Conservation (phyloP, 345 rosid genomes). For the Citrus australasica region DNA sequence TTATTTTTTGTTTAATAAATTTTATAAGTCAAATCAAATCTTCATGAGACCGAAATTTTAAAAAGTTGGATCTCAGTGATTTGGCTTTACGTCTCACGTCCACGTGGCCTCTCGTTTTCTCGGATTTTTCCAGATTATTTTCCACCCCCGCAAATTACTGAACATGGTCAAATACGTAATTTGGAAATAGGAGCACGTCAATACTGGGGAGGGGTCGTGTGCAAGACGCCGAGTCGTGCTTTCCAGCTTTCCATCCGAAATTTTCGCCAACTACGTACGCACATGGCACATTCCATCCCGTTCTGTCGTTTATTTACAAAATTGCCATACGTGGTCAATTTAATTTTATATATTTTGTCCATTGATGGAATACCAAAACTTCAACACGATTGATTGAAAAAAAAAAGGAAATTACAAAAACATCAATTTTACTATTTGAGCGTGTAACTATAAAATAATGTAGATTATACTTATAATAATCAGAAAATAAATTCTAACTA, state of each 20-base stretch:
- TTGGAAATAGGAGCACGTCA: background rate
- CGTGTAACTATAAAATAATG: background rate
- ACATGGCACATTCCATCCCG: background rate
- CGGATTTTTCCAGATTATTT: background rate
- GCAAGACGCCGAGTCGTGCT: background rate
- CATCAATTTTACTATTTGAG: too few species aligned
- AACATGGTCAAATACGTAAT: background rate
- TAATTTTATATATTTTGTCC: background rate
- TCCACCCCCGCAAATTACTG: background rate
- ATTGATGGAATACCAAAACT: background rate
- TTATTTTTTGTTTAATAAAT: too few species aligned
- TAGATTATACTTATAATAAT: too few species aligned
- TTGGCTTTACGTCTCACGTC: background rate
- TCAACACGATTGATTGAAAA: too few species aligned
- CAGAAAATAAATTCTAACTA: too few species aligned
- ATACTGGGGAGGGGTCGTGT: background rate
- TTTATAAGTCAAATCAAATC: background rate
- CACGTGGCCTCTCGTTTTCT: background rate
- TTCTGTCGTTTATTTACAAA: background rate
- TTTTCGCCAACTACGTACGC: background rate
- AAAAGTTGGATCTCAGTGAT: background rate
- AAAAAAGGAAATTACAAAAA: too few species aligned
- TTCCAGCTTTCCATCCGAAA: background rate
- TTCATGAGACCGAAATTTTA: background rate
- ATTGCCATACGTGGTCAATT: background rate